Evolutionary conservation across 352 stramenopile genomes (phyloP).

Genomic region (Phytopythium boreale): DNA sequence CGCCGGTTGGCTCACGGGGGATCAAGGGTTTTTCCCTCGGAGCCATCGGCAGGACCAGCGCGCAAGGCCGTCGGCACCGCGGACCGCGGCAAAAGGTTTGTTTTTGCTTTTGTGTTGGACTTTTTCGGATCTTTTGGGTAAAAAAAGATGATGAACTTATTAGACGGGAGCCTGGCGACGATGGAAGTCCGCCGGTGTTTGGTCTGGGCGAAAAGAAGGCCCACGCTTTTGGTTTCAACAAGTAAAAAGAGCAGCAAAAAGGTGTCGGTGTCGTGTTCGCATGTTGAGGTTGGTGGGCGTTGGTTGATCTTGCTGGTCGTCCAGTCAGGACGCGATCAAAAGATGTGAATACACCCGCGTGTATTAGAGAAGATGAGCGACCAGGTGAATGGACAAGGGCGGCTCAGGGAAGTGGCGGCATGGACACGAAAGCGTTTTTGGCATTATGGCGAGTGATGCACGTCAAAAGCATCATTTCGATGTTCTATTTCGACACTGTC

Average conservation of each 20-base stretch:
- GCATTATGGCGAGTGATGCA: too few relatives aligned
- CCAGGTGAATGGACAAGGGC: neutral
- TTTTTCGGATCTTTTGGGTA: slow-evolving; percentile 2
- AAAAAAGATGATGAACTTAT: slow-evolving; percentile 3
- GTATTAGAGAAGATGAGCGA: neutral
- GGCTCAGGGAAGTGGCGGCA: neutral
- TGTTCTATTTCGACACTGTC: neutral
- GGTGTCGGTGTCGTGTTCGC: neutral
- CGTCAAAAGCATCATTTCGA: neutral
- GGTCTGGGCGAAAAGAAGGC: neutral
- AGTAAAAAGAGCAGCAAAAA: slow-evolving; percentile 1
- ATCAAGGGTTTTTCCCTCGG: slow-evolving; percentile 1
- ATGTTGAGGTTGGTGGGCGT: neutral
- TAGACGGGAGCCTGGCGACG: slow-evolving; percentile 2
- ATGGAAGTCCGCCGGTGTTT: neutral
- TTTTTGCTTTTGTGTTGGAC: slow-evolving; percentile 4
- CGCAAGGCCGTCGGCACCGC: too few relatives aligned
- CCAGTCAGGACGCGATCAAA: too few relatives aligned
- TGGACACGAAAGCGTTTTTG: neutral
- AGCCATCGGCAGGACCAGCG: neutral
- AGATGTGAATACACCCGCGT: neutral
- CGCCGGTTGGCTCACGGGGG: neutral
- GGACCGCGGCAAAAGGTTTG: neutral
- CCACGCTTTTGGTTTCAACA: neutral
- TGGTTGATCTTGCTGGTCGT: too few relatives aligned